phyloP scores from a whole-genome alignment of 2,329 filamentous ascomycete genomes.

The Chaetoscypha palmicola region DNA sequence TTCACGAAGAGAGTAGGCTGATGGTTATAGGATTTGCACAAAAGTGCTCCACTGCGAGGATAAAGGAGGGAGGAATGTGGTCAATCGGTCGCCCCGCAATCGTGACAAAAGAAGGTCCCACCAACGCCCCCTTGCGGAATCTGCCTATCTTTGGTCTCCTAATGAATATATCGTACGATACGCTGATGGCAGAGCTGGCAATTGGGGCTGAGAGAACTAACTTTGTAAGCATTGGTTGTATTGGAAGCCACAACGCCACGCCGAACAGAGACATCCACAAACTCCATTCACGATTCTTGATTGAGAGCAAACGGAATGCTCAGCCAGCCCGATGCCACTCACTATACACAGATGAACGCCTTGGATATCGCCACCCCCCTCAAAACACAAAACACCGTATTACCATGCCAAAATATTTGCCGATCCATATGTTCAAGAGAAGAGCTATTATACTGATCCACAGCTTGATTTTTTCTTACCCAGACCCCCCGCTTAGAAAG shows the following conservation, averaged over 20 bases:
- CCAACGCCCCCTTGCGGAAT: neutral
- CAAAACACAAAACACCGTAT: neutral
- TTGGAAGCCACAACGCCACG: constrained; percentile 1
- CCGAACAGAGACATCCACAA: neutral
- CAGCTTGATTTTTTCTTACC: neutral
- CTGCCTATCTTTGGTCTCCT: neutral
- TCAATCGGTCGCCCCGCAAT: too few species aligned
- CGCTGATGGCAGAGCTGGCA: too few species aligned
- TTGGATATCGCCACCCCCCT: too few species aligned
- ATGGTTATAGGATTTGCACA: too few species aligned
- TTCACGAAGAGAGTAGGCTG: neutral
- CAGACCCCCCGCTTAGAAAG: constrained; percentile 45
- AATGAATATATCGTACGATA: neutral
- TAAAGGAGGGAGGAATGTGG: too few species aligned
- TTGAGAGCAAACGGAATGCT: neutral
- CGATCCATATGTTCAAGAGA: neutral
- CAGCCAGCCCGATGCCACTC: neutral
- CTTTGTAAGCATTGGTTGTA: neutral
- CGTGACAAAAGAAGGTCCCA: too few species aligned
- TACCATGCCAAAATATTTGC: neutral
- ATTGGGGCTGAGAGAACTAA: neutral
- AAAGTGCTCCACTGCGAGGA: too few species aligned
- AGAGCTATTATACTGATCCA: neutral
- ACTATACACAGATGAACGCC: neutral
- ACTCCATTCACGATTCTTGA: neutral